Percentiles rank a stretch among this genome's conserved stretches.
Conservation (phyloP, 1,284 basidiomycete genomes). For the Sutorius eximius region DNA sequence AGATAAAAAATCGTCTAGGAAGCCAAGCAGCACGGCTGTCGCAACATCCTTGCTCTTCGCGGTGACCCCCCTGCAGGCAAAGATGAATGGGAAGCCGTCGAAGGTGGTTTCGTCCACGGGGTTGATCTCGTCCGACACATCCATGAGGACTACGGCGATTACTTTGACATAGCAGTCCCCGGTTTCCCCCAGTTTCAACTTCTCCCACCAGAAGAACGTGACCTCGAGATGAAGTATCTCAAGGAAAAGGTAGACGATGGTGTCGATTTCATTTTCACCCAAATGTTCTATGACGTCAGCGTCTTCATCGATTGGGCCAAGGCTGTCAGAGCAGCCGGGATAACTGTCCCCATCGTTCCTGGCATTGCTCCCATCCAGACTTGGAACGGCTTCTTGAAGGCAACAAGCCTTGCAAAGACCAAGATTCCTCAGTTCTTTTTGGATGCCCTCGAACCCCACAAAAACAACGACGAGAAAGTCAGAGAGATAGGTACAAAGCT, state of each 20-base stretch:
- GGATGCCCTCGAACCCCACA: slow-evolving; percentile 84
- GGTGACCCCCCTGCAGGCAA: slow-evolving; percentile 91
- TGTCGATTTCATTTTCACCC: slow-evolving; percentile 90
- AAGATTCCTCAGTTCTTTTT: slow-evolving; percentile 80
- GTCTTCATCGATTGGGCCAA: slow-evolving; percentile 86
- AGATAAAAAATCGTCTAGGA: slow-evolving; percentile 53
- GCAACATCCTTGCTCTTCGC: slow-evolving; percentile 93
- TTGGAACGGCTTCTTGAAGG: slow-evolving; percentile 94
- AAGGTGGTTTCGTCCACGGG: slow-evolving; percentile 86
- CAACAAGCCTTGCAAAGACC: slow-evolving; percentile 86
- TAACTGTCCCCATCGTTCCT: slow-evolving; percentile 93
- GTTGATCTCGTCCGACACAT: slow-evolving; percentile 91
- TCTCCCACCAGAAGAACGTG: slow-evolving; percentile 71
- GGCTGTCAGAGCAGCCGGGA: slow-evolving; percentile 80
- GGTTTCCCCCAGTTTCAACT: slow-evolving; percentile 81
- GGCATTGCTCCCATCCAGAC: slow-evolving; percentile 98
- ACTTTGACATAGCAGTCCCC: slow-evolving; percentile 92
- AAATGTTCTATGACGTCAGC: slow-evolving; percentile 94
- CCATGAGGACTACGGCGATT: slow-evolving; percentile 77
- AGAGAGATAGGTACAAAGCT: slow-evolving; percentile 85
- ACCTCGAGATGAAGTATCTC: slow-evolving; percentile 82
- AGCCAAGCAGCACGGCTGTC: slow-evolving; percentile 89
- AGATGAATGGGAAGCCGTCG: slow-evolving; percentile 88
- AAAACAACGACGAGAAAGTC: slow-evolving; percentile 90
- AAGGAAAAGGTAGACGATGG: slow-evolving; percentile 88